Evolutionary conservation across 2,329 filamentous ascomycete species (phyloP), one percentile per base, ranked within the genome.

Genomic region (Pezicula neosporulosa): DNA sequence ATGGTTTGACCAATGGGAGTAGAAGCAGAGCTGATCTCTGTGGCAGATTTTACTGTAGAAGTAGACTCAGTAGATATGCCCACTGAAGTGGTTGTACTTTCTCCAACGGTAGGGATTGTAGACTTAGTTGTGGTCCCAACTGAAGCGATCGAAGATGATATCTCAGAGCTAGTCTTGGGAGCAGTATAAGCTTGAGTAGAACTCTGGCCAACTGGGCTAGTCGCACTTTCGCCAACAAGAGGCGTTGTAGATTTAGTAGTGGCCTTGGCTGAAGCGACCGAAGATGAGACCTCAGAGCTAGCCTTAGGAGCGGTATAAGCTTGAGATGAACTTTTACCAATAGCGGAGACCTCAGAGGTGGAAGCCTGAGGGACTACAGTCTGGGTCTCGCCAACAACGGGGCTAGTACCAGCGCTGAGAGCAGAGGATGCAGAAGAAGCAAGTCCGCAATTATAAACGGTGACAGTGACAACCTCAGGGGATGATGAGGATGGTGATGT

Each of bases 361-460:
- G 30, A 33, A 3, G 9, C 30, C 16, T 18, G 39, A 18, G 39
- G 16, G 13, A 42, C 15, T 24, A 24, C 15, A 9, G 30, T 33
- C 4, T 33, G 30, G 19, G 44, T 46, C 7, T 36, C 6, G 24
- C 13, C 19, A 13, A 19, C 15, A 30, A 28, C 39, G 15, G 24
- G 21, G 28, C 30, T 24, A 18, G 47, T 41, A n/a, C 30, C 6
- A 35, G 16, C 16, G 16, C 12, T 18, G 39, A 44, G 27, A 37
- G 7, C 15, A 16, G 46, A 15, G 33, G 41, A 15, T 46, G 30
- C 47, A 8, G 48, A 41, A 30, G 51, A 33, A 33, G 47, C 13
- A 15, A 41, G 21, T 24, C 33, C 39, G 21, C 50, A 55, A 24
- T 56, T 37, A 41, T 55, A 50, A 15, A 56, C 46, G n/a, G 56